Base-by-base conservation (phyloP, 2,329 filamentous ascomycete species). In the Cladosporium sp. region DNA sequence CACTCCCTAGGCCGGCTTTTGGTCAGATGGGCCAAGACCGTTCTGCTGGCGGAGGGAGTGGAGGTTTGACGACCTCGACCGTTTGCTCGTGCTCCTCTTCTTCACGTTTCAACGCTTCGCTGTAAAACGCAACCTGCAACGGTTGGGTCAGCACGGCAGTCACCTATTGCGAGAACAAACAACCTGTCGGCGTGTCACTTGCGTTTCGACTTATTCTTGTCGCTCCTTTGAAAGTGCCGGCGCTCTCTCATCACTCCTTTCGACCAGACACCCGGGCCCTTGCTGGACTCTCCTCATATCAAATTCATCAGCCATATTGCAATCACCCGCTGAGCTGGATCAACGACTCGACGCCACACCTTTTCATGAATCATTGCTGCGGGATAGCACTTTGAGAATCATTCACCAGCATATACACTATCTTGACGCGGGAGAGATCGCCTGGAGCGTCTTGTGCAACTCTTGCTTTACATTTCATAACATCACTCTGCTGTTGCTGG, bases 291-390 rank as follows among this genome's bases (percentile, higher is more conserved):
- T n/a, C n/a, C 8, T 40, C 24, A 20, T 11, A 24, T 39, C n/a
- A n/a, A n/a, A n/a, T n/a, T n/a, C n/a, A n/a, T 30, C 15, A 17
- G 18, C 36, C 44, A 18, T 39, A 47, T 47, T 47, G n/a, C 15
- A n/a, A 9, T 9, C 22, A 5, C 22, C 22, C 32, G 7, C 13
- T 11, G 13, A 15, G 15, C n/a, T 15, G 32, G 12, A 36, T 17
- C 15, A 20, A 47, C 44, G 44, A 47, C 24, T n/a, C 44, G 36
- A 47, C 44, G 44, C 44, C 44, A 47, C 44, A 40, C 36, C 37
- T 36, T 47, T 40, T 22, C 44, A 29, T 47, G 44, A 47, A 40
- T 39, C 44, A 19, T 24, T 34, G 27, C 36, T 39, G 22, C 44
- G 34, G 36, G 44, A 47, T 20, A 40, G 38, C 34, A 40, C 17